Conservation (phyloP, 2,329 filamentous ascomycete species). For the Hypoxylon sp. region DNA sequence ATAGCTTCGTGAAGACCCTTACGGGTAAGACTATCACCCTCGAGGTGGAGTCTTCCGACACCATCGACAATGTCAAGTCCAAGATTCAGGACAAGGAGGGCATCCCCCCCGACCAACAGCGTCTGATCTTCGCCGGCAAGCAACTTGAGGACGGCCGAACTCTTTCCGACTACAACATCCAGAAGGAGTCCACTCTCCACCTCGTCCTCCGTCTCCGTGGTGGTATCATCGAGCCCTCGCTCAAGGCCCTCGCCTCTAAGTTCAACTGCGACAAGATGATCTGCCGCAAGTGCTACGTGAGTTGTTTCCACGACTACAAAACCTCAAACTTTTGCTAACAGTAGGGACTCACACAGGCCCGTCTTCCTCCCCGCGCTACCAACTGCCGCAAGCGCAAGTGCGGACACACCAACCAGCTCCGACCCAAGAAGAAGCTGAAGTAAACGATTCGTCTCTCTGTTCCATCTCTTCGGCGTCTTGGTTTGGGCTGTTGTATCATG, state of each 20-base stretch:
- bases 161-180: conserved; percentile 98
- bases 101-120: conserved; percentile 97
- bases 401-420: conserved; percentile 99
- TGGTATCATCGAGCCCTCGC: conserved; percentile 98
- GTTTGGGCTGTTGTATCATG: conserved; percentile 54
- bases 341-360: conserved; percentile 63
- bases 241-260: conserved; percentile 98
- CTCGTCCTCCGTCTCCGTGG: conserved; percentile 98
- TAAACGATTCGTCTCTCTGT: conserved; percentile 68
- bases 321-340: conserved; percentile 2
- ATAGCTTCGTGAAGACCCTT: conserved; percentile 99
- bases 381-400: conserved; percentile 99
- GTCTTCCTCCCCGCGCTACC: conserved; percentile 97
- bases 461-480: conserved; percentile 56
- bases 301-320: conserved; percentile 57
- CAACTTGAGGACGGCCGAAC: conserved; percentile 99
- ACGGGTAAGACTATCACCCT: conserved; percentile 99
- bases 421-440: conserved; percentile 99
- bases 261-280: conserved; percentile 99
- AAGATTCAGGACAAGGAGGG: conserved; percentile 99
- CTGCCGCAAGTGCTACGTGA: conserved; percentile 99
- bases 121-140: conserved; percentile 98
- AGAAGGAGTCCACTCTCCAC: conserved; percentile 99
- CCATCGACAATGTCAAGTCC: conserved; percentile 99
- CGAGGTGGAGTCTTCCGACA: conserved; percentile 98